Base-by-base conservation (phyloP, 2,329 filamentous ascomycete species). In the Gyromitra esculenta region DNA sequence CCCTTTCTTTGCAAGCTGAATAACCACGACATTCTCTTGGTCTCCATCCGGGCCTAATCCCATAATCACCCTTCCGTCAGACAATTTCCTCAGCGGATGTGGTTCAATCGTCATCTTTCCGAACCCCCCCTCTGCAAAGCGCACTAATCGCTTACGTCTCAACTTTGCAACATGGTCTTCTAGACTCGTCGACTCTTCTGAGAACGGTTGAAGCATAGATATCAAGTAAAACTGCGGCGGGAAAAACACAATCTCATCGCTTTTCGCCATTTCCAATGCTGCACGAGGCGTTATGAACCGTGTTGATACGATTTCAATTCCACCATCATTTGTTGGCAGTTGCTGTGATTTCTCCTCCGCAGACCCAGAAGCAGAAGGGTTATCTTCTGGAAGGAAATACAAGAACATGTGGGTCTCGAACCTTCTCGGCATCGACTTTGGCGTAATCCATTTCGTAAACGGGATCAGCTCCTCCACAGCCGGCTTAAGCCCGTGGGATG, bases 381-480 rank as follows among this genome's bases (percentile, higher is more conserved):
- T 82, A 79, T 85, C 39, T 79, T 60, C 84, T 63, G 54, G 83
- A 1, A 97, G 87, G 83, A 96, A 91, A 84, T 97, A 97, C 9
- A 98, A 83, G 84, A 98, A 99, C 95, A 98, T 98, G 82, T 97
- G 94, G 0, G 95, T 97, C 0, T 92, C 93, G 84, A 96, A 99
- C 59, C 96, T 88, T 80, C 91, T 93, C 0, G 90, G 88, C 0
- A 91, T 85, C 77, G 88, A 89, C 0, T 86, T 84, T 0, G 95
- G 95, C 1, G 96, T 98, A 72, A 98, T 87, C 96, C 96, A 98
- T 69, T 93, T 89, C 0, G 94, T 97, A 50, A 80, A 80, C 0
- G 78, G 77, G 37, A 73, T 68, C 18, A 81, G 56, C 13, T 67
- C 64, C 2, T 57, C 65, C 8, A 76, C 59, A 15, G 81, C 74